These are phyloP conservation scores for Globisporangium apiculatum DNA, from an alignment of 352 stramenopile genomes.

Conservation along the genomic window DNA sequence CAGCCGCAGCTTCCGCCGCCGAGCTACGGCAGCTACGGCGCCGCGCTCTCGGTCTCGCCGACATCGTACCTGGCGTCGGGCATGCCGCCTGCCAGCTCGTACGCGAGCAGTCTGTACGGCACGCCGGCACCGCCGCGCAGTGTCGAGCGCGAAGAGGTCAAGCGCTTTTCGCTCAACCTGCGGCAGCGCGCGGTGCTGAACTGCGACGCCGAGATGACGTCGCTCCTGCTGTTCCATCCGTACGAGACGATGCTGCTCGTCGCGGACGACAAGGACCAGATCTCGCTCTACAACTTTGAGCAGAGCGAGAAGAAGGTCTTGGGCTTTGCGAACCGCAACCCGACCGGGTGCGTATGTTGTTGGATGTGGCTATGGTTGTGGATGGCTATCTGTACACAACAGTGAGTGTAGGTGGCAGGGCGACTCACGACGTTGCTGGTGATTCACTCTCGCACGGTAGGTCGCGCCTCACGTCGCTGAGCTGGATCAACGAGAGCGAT, in stretches of 20 bases:
- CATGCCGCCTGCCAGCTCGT: slow-evolving; percentile 18
- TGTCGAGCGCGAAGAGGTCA: slow-evolving; percentile 57
- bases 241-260: slow-evolving; percentile 92
- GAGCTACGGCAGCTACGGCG: slow-evolving; percentile 7
- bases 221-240: slow-evolving; percentile 94
- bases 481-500: slow-evolving; percentile 96
- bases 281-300: slow-evolving; percentile 95
- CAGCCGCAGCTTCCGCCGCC: background rate
- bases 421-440: no score
- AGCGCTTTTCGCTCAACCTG: slow-evolving; percentile 81
- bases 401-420: background rate
- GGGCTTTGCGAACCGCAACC: slow-evolving; percentile 83
- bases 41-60: slow-evolving; percentile 10
- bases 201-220: slow-evolving; percentile 92
- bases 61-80: slow-evolving; percentile 12
- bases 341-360: slow-evolving; percentile 42
- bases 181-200: slow-evolving; percentile 90
- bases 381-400: background rate
- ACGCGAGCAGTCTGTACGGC: slow-evolving; percentile 28
- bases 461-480: slow-evolving; percentile 90
- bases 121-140: slow-evolving; percentile 12
- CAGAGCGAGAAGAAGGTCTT: slow-evolving; percentile 78
- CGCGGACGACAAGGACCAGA: slow-evolving; percentile 91
- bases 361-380: background rate
- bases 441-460: slow-evolving; percentile 13